Percentiles rank a stretch among this genome's conserved stretches.
These are phyloP conservation scores for Trametes sanguinea DNA, from an alignment of 768 basidiomycete genomes.

Conservation along the genomic window DNA sequence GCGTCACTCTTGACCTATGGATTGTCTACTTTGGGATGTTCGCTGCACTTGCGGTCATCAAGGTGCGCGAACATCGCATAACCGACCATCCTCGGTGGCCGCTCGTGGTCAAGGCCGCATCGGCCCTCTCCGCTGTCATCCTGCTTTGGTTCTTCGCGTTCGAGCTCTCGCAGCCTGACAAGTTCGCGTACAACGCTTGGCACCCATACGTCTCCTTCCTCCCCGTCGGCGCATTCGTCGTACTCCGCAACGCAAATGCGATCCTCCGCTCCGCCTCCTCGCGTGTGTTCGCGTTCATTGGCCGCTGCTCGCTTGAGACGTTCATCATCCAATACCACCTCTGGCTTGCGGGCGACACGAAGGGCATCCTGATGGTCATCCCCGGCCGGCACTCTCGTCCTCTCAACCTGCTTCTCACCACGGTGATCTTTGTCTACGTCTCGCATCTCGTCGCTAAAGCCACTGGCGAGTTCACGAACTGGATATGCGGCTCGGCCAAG, in stretches of 20 bases:
- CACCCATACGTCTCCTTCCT: conserved; percentile 82
- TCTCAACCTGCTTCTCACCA: conserved; percentile 77
- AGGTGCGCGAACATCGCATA: conserved; percentile 70
- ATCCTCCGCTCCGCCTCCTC: conserved; percentile 72
- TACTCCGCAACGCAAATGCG: conserved; percentile 74
- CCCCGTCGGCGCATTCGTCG: conserved; percentile 75
- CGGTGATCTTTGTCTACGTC: conserved; percentile 77
- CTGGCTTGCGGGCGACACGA: conserved; percentile 84
- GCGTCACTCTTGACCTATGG: conserved; percentile 85
- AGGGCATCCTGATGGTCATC: conserved; percentile 76
- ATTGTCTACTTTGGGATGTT: conserved; percentile 90
- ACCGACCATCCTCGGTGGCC: conserved; percentile 72
- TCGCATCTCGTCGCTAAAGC: conserved; percentile 77
- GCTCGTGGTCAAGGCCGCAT: conserved; percentile 46
- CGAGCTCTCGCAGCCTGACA: conserved; percentile 73
- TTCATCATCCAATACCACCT: conserved; percentile 91
- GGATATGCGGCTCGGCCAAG: conserved; percentile 47
- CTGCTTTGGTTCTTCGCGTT: conserved; percentile 83
- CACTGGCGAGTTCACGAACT: conserved; percentile 67
- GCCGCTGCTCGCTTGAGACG: conserved; percentile 86
- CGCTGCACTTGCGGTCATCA: conserved; percentile 69
- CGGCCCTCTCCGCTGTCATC: conserved; percentile 52
- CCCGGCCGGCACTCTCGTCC: conserved; percentile 73
- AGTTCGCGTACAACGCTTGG: conserved; percentile 85
- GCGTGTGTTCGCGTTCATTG: conserved; percentile 75